A percentile compares a stretch with the other conserved stretches of the same genome.
Conservation (phyloP, 2,329 filamentous ascomycete species). For the Rachicladosporium sp. region DNA sequence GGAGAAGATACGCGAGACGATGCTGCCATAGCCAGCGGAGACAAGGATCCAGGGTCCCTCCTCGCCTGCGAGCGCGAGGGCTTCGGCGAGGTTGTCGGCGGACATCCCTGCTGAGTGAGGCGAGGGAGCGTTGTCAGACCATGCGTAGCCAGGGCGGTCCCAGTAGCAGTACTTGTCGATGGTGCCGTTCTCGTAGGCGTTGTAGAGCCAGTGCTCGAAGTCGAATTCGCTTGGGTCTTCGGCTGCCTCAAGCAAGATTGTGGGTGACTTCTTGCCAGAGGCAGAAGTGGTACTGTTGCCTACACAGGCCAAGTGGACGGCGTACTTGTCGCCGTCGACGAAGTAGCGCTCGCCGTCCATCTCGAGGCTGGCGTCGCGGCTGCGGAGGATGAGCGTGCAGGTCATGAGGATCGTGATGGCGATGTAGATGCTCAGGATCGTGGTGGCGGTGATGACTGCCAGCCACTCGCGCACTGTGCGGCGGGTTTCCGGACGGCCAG, state of each 20-base stretch:
- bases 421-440: constrained; percentile 57
- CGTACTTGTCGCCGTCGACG: constrained; percentile 76
- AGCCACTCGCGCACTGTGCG: constrained; percentile 75
- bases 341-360: constrained; percentile 63
- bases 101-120: constrained; percentile 88
- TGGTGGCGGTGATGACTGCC: constrained; percentile 61
- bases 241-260: constrained; percentile 75
- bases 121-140: constrained; percentile 84
- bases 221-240: constrained; percentile 67
- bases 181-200: constrained; percentile 63
- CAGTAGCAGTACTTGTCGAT: constrained; percentile 90
- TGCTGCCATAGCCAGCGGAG: constrained; percentile 72
- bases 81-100: constrained; percentile 79
- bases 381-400: constrained; percentile 64
- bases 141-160: constrained; percentile 80
- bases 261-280: constrained; percentile 50
- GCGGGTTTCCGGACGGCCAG: constrained; percentile 74
- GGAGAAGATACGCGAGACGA: constrained; percentile 86
- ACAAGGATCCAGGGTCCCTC: constrained; percentile 80
- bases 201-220: constrained; percentile 67
- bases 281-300: constrained; percentile 52
- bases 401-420: constrained; percentile 63
- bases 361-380: constrained; percentile 62
- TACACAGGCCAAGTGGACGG: constrained; percentile 72
- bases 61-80: constrained; percentile 67